phyloP scores from a whole-genome alignment of 2,329 filamentous ascomycete species.

The Botrytis medusae region DNA sequence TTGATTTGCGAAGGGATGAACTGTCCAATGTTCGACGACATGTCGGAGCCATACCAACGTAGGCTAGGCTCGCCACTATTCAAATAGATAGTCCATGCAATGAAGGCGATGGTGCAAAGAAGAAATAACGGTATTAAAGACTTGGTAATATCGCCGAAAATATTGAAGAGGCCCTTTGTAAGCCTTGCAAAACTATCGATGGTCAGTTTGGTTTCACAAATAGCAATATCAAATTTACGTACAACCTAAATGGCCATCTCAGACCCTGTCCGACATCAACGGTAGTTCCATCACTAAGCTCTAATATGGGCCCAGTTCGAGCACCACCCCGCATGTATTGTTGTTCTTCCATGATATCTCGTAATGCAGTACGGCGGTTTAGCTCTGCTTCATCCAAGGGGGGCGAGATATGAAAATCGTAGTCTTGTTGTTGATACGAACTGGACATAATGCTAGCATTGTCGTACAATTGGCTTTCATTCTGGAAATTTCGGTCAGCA shows the following conservation, averaged over 20 bases:
- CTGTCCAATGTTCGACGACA: conserved; percentile 13
- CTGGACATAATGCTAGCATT: conserved; percentile 40
- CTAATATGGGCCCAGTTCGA: background rate
- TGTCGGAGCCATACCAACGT: conserved; percentile 16
- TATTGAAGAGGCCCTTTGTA: background rate
- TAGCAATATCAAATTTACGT: background rate
- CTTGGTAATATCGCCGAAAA: background rate
- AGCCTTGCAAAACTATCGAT: background rate
- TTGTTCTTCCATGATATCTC: conserved; percentile 25
- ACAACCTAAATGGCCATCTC: background rate
- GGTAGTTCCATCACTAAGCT: background rate
- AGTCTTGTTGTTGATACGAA: conserved; percentile 23
- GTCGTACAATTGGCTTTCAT: conserved; percentile 42
- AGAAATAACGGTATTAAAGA: background rate
- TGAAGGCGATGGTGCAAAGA: background rate
- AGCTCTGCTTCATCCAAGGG: conserved; percentile 22
- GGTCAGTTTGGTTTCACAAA: background rate
- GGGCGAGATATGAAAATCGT: conserved; percentile 17
- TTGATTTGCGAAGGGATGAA: conserved; percentile 12
- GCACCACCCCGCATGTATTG: conserved; percentile 17
- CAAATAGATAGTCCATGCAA: background rate
- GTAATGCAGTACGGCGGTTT: conserved; percentile 10
- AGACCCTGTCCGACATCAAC: background rate
- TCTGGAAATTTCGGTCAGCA: conserved; percentile 38
- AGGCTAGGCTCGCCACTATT: conserved; percentile 1